These are phyloP conservation scores for Castanospermum australe DNA, from an alignment of 306 rosid genomes.

Conservation along the genomic window DNA sequence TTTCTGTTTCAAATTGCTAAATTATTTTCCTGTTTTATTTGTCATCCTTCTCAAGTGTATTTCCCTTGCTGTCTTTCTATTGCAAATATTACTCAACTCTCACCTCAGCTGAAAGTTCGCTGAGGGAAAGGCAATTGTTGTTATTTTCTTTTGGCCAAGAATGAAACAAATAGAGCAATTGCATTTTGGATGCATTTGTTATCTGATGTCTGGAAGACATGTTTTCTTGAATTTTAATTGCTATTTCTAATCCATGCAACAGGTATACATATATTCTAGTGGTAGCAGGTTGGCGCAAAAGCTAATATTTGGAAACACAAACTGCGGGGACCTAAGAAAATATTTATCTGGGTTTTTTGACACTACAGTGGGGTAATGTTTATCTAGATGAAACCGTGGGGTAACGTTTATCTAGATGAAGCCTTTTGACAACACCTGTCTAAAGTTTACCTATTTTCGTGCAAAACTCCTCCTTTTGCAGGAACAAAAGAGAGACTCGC, in stretches of 20 bases:
- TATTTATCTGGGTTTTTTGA: conserved; percentile 90
- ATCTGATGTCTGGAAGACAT: conserved; percentile 19
- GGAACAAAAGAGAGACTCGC: conserved; percentile 77
- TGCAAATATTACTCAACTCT: background rate
- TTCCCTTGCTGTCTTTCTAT: background rate
- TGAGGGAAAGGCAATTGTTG: background rate
- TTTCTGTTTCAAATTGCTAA: conserved; percentile 22
- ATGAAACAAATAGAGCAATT: background rate
- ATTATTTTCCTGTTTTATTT: conserved; percentile 30
- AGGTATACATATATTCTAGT: conserved; percentile 97
- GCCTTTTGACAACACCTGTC: background rate
- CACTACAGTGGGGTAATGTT: conserved; percentile 80
- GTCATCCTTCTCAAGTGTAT: background rate
- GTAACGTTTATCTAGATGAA: too few relatives aligned
- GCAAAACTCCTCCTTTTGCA: conserved; percentile 36
- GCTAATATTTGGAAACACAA: conserved; percentile 84
- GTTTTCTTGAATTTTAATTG: conserved; percentile 16
- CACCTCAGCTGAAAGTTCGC: conserved; percentile 23
- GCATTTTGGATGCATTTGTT: conserved; percentile 9
- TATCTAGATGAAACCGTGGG: conserved; percentile 18
- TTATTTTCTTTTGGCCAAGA: conserved; percentile 9
- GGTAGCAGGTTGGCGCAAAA: conserved; percentile 97
- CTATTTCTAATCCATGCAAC: conserved; percentile 30
- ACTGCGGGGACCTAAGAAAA: conserved; percentile 81
- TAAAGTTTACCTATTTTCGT: conserved; percentile 6